Conservation (phyloP, 768 basidiomycete genomes). For the Tulasnella calospora region DNA sequence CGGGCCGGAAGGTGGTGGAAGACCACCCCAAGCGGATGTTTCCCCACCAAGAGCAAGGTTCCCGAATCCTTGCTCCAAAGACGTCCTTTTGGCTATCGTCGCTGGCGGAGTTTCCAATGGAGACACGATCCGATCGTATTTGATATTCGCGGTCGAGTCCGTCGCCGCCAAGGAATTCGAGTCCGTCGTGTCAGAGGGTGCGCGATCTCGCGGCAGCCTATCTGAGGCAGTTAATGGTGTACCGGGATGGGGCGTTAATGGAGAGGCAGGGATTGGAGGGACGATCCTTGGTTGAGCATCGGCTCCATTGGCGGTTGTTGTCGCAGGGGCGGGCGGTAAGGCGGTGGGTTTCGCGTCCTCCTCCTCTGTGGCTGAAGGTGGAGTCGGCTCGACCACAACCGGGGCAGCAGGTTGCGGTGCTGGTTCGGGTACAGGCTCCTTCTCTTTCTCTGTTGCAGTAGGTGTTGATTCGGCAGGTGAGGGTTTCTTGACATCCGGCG, state of each 20-base stretch:
- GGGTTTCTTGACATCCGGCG: not conserved
- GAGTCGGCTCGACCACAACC: not conserved
- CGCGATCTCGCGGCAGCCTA: not conserved
- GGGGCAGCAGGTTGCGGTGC: not conserved
- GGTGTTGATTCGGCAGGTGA: not conserved
- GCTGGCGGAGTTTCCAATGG: conserved; percentile 25
- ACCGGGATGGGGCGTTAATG: conserved; percentile 12
- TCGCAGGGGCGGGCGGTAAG: not conserved
- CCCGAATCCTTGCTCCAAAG: conserved; percentile 24
- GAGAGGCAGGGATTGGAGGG: conserved; percentile 14
- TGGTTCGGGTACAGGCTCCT: not conserved
- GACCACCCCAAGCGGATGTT: conserved; percentile 27
- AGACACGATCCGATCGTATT: conserved; percentile 25
- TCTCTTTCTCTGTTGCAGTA: not conserved
- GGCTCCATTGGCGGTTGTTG: not conserved
- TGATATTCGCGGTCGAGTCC: conserved; percentile 5
- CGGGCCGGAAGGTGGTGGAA: not conserved
- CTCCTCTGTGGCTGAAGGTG: not conserved
- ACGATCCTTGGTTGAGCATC: not conserved
- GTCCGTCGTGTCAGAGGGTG: conserved; percentile 14
- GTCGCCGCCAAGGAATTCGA: conserved; percentile 14
- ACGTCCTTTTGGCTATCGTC: not conserved
- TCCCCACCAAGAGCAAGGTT: conserved; percentile 29
- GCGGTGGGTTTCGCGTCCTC: not conserved
- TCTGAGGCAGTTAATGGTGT: not conserved